Evolutionary conservation across 345 rosid species (phyloP), one percentile per base, ranked within the genome.

Genomic region (Hypericum androsaemum): DNA sequence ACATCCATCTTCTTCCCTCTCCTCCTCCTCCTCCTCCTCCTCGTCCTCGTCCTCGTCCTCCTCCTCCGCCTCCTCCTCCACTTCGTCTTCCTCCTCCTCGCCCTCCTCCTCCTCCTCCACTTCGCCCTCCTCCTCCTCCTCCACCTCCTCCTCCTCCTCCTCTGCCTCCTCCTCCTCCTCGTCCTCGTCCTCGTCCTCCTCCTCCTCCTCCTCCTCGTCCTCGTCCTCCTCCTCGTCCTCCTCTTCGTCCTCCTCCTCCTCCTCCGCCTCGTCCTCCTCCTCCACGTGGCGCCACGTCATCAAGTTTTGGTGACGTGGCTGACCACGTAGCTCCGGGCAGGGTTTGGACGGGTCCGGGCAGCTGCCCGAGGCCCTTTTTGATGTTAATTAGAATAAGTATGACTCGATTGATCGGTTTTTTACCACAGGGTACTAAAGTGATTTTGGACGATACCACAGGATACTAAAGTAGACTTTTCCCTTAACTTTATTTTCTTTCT

Each of bases 61-160:
- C 8, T 11, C 13, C 39, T 10, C 13, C 39, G 12, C 53, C 53
- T 11, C 28, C 53, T 28, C 66, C 65, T 72, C 53, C 69, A 66
- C 56, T 65, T 5, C 71, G 68, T 70, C 72, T 63, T 32, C 53
- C 64, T 62, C 40, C 67, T 77, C 59, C 56, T 55, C 49, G 60
- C 53, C 62, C 70, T 65, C 68, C 68, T 75, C 61, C 50, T 47
- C 51, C 57, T 60, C 48, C 47, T 75, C 53, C 66, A 67, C 88
- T 66, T 71, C 75, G 41, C 54, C 77, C 5, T 28, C 79, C 45
- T 61, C 79, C 43, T 65, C 77, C 46, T 53, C 73, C 61, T 64
- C 72, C 16, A 74, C 68, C 58, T 64, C 62, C 14, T 58, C 62
- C 2, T 63, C 48, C 37, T 54, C 67, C 38, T 65, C 68, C 52